These are phyloP conservation scores for Russula foetens DNA, from an alignment of 768 basidiomycete species.

Conservation along the genomic window DNA sequence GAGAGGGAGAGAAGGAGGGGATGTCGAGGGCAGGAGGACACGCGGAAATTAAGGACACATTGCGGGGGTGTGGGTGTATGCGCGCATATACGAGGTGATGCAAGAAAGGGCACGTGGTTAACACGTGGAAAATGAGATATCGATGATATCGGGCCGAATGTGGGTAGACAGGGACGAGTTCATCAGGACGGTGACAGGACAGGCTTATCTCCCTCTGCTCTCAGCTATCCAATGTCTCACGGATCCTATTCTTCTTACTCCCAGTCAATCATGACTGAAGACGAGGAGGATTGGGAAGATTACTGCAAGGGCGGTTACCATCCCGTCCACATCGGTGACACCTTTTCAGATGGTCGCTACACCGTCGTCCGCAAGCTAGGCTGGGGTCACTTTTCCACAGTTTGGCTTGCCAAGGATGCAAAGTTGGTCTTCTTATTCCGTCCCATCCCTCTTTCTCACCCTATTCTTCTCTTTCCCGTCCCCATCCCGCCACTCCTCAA, in stretches of 20 bases:
- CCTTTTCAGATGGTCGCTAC: constrained; percentile 83
- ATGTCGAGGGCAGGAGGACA: too few species aligned
- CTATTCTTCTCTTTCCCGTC: background rate
- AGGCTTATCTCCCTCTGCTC: background rate
- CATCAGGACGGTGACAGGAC: too few species aligned
- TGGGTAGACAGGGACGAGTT: too few species aligned
- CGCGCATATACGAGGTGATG: too few species aligned
- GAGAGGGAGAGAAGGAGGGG: background rate
- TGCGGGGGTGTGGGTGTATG: too few species aligned
- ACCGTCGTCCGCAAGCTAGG: constrained; percentile 90
- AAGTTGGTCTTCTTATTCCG: constrained; percentile 45
- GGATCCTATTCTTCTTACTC: constrained; percentile 65
- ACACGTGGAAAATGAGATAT: too few species aligned
- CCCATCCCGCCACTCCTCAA: constrained; percentile 27
- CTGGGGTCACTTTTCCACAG: constrained; percentile 92
- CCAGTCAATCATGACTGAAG: constrained; percentile 79
- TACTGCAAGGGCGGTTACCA: constrained; percentile 69
- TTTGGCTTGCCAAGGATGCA: constrained; percentile 80
- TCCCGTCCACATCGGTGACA: constrained; percentile 91
- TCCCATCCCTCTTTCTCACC: background rate
- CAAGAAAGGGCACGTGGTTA: too few species aligned
- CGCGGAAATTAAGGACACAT: too few species aligned
- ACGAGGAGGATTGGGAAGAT: constrained; percentile 93
- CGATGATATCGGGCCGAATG: too few species aligned
- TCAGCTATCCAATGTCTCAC: constrained; percentile 47